Conservation (phyloP, 116 monocot species). For the Papilionanthe hybrid region DNA sequence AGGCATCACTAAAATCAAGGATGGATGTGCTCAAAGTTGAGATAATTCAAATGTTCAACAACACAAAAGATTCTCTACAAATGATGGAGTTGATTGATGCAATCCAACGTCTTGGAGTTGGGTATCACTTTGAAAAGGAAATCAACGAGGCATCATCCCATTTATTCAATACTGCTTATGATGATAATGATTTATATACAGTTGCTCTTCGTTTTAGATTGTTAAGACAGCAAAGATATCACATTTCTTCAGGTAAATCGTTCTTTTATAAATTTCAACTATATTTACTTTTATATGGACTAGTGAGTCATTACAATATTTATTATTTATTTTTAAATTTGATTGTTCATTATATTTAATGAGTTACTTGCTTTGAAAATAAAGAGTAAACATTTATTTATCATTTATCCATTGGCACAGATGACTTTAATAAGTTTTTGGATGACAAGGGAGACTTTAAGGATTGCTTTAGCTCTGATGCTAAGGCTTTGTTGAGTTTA, state of each 20-base stretch:
- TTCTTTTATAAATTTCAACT: not conserved
- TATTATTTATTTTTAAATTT: too few relatives aligned
- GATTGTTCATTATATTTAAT: too few relatives aligned
- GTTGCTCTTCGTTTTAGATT: not conserved
- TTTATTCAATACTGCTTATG: not conserved
- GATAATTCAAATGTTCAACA: not conserved
- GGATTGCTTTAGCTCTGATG: not conserved
- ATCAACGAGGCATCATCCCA: not conserved
- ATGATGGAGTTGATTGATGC: not conserved
- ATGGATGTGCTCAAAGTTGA: not conserved
- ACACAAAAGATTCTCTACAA: not conserved
- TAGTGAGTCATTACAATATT: too few relatives aligned
- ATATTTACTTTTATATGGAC: too few relatives aligned
- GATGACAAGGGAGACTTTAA: conserved; percentile 10
- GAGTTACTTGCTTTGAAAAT: not conserved
- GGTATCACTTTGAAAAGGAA: conserved; percentile 1
- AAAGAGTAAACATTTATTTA: too few relatives aligned
- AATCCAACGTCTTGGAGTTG: not conserved
- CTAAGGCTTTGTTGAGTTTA: conserved; percentile 7
- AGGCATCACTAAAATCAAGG: not conserved
- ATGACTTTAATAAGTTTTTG: conserved; percentile 19
- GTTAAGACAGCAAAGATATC: not conserved
- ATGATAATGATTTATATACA: not conserved
- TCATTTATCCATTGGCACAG: not conserved
- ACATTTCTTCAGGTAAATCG: not conserved